phyloP scores from a whole-genome alignment of 2,329 filamentous ascomycete genomes.

The Cucurbitaria berberidis region DNA sequence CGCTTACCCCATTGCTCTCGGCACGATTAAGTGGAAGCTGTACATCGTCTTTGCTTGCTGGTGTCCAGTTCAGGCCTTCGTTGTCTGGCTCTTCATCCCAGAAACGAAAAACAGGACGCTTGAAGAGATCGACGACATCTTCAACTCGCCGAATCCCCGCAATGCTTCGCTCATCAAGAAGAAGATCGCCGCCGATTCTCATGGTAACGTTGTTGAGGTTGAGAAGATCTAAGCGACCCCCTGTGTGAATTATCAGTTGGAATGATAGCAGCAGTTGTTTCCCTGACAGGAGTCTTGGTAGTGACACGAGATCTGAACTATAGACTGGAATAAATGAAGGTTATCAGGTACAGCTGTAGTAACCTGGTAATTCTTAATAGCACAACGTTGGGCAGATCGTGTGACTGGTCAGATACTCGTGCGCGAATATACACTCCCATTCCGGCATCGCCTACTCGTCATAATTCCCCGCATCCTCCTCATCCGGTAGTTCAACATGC shows the following conservation, averaged over 20 bases:
- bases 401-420: background rate
- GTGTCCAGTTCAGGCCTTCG: slow-evolving; percentile 23
- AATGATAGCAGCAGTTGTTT: too few relatives aligned
- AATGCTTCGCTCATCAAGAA: slow-evolving; percentile 33
- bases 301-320: too few relatives aligned
- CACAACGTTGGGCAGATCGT: too few relatives aligned
- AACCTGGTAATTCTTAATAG: too few relatives aligned
- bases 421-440: background rate
- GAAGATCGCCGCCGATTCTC: slow-evolving; percentile 26
- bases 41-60: slow-evolving; percentile 35
- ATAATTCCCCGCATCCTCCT: background rate
- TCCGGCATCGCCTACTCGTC: background rate
- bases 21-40: slow-evolving; percentile 30
- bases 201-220: slow-evolving; percentile 29
- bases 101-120: slow-evolving; percentile 39
- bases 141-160: slow-evolving; percentile 28
- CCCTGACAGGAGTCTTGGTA: too few relatives aligned
- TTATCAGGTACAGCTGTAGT: too few relatives aligned
- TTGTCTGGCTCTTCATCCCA: slow-evolving; percentile 31
- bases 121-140: slow-evolving; percentile 34
- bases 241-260: too few relatives aligned
- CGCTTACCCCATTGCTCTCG: slow-evolving; percentile 33
- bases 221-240: slow-evolving; percentile 36
- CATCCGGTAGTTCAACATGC: background rate
- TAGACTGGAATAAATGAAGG: too few relatives aligned